Evolutionary conservation across 805 yeast species (phyloP), one percentile per base, ranked within the genome.

Genomic region (Wickerhamomyces tratensis): DNA sequence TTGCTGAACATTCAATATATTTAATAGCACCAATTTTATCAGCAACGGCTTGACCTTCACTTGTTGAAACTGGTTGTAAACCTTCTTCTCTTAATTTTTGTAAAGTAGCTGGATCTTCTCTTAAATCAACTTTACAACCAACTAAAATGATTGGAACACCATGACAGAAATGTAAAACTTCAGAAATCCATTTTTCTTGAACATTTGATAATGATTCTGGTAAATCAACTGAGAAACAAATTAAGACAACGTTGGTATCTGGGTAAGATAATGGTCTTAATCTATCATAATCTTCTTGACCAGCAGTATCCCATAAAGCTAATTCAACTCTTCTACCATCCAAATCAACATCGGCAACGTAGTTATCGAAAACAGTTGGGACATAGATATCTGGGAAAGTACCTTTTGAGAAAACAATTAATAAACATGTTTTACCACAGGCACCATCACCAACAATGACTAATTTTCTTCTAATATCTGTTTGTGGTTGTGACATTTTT

Each of bases 391-490:
- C 96, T 8, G 98, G 98, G 68, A 91, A 91, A 64, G 89, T 91
- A 2, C 98, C 98, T 53, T 96, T 72, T 6, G 98, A 91, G 67
- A 91, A 93, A 49, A 93, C 96, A 60, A 89, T 93, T 57, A 91
- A 71, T 42, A 93, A 71, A 10, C 97, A 89, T 3, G 98, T 91
- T 62, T 91, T 91, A 64, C 98, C 98, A 69, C 97, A 91, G 25
- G 98, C 97, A 77, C 98, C 97, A 65, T 91, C 97, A 40, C 98
- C 98, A 27, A 91, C 70, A 47, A 89, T 89, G 54, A 89, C 98
- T 42, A 89, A 86, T 62, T 89, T 89, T 53, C 96, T 45, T 95
- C 67, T 44, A 9, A 29, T 20, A 20, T 20, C 31, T 29, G 31
- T 9, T 9, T 29, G 8, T 29, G 31, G 11, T 29, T 7, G 31